Conservation (phyloP, 768 basidiomycete species). For the Candolleomyces eurysporus region DNA sequence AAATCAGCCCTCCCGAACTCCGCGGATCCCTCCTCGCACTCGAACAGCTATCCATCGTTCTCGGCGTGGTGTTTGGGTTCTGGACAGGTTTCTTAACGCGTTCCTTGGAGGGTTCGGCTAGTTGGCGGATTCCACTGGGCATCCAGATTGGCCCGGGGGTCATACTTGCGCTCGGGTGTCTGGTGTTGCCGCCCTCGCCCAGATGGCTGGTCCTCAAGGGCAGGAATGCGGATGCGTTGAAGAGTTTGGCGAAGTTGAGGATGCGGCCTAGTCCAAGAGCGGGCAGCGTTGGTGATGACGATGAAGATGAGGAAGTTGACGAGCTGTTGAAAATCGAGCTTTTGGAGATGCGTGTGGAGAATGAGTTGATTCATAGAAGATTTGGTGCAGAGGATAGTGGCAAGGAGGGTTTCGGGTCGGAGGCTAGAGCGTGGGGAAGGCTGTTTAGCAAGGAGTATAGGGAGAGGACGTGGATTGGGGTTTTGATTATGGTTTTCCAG, state of each 20-base stretch:
- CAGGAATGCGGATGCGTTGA: slow-evolving; percentile 53
- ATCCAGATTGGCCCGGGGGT: slow-evolving; percentile 70
- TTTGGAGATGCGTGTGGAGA: slow-evolving; percentile 73
- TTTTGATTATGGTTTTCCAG: slow-evolving; percentile 81
- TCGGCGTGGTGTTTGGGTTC: slow-evolving; percentile 80
- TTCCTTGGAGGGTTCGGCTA: slow-evolving; percentile 57
- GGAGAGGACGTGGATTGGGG: slow-evolving; percentile 64
- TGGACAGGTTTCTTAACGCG: slow-evolving; percentile 81
- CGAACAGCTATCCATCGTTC: slow-evolving; percentile 78
- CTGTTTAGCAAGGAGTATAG: slow-evolving; percentile 55
- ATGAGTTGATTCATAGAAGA: slow-evolving; percentile 45
- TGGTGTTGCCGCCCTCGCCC: slow-evolving; percentile 61
- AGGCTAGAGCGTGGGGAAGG: slow-evolving; percentile 49
- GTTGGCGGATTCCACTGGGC: slow-evolving; percentile 78
- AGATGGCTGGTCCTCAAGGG: slow-evolving; percentile 57
- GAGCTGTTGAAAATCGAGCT: slow-evolving; percentile 61
- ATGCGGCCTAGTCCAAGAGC: slow-evolving; percentile 27
- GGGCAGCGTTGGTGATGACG: no score
- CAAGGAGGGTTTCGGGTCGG: slow-evolving; percentile 25
- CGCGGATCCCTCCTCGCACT: slow-evolving; percentile 77
- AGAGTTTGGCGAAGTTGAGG: slow-evolving; percentile 56
- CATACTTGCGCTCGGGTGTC: slow-evolving; percentile 60
- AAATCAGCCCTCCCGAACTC: slow-evolving; percentile 79
- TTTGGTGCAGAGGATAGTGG: slow-evolving; percentile 6
- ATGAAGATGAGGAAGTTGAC: slow-evolving; percentile 46